A percentile compares a stretch with the other conserved stretches of the same genome.
These are phyloP conservation scores for Adansonia madagascariensis DNA, from an alignment of 441 rosid genomes.

Conservation along the genomic window DNA sequence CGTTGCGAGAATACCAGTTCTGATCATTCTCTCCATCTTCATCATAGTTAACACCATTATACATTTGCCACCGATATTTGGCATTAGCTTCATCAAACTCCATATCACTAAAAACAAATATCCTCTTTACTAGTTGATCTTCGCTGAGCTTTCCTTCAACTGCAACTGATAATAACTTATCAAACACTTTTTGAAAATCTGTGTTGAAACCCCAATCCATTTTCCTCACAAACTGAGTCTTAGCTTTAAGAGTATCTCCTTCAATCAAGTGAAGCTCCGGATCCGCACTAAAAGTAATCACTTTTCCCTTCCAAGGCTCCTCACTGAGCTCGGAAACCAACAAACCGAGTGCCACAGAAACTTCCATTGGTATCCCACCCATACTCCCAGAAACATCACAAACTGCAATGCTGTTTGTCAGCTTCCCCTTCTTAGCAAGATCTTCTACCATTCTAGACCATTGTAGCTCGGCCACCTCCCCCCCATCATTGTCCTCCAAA, in stretches of 20 bases:
- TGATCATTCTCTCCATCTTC: neutral
- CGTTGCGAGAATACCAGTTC: neutral
- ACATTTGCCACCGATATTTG: neutral
- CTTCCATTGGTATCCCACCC: slow-evolving; percentile 48
- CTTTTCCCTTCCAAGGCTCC: slow-evolving; percentile 60
- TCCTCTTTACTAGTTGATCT: slow-evolving; percentile 49
- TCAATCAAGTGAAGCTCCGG: slow-evolving; percentile 44
- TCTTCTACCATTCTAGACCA: slow-evolving; percentile 72
- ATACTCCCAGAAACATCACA: slow-evolving; percentile 50
- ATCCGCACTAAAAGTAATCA: slow-evolving; percentile 47
- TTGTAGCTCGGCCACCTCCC: slow-evolving; percentile 60
- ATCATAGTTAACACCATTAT: too few relatives aligned
- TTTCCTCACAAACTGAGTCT: slow-evolving; percentile 35
- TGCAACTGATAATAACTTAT: slow-evolving; percentile 43
- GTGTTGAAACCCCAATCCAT: slow-evolving; percentile 48
- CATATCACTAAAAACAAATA: slow-evolving; percentile 59
- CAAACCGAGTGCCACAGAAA: slow-evolving; percentile 49
- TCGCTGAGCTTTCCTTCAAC: slow-evolving; percentile 33
- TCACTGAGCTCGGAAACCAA: slow-evolving; percentile 45
- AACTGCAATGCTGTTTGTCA: slow-evolving; percentile 46
- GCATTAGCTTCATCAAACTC: slow-evolving; percentile 41
- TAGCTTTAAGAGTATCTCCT: slow-evolving; percentile 40
- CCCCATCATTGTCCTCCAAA: slow-evolving; percentile 36
- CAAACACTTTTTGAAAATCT: slow-evolving; percentile 54
- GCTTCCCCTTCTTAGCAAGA: slow-evolving; percentile 44